phyloP scores from a whole-genome alignment of 129 eudicot species.

The Arctium minus region DNA sequence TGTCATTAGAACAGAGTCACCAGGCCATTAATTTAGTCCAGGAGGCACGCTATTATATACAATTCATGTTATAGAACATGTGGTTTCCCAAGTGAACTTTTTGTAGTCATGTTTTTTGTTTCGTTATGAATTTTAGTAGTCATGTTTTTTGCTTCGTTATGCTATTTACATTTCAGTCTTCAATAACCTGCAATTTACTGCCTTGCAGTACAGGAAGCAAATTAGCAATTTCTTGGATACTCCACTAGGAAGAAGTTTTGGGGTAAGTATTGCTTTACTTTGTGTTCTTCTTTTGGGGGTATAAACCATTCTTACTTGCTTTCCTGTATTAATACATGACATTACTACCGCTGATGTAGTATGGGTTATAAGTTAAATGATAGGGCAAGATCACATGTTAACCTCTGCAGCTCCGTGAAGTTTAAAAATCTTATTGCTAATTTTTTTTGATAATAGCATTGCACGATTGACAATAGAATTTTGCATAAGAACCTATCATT shows the following conservation, averaged over 20 bases:
- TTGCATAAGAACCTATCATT: neutral
- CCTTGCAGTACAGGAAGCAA: constrained; percentile 83
- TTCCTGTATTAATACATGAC: neutral
- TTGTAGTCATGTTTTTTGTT: neutral
- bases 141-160: neutral
- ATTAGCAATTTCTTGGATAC: constrained; percentile 57
- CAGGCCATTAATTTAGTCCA: neutral
- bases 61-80: neutral
- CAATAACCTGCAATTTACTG: neutral
- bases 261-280: constrained; percentile 47
- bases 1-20: neutral
- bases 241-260: constrained; percentile 65
- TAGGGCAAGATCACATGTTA: neutral
- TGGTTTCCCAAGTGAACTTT: neutral
- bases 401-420: neutral
- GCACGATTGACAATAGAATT: neutral
- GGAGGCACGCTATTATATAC: neutral
- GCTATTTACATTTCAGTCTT: neutral
- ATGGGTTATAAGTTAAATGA: neutral
- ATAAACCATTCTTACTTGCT: neutral
- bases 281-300: neutral
- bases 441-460: neutral
- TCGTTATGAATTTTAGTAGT: neutral
- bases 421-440: neutral
- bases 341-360: neutral